phyloP scores from a whole-genome alignment of 441 rosid genomes.

The Syzygium malaccense region DNA sequence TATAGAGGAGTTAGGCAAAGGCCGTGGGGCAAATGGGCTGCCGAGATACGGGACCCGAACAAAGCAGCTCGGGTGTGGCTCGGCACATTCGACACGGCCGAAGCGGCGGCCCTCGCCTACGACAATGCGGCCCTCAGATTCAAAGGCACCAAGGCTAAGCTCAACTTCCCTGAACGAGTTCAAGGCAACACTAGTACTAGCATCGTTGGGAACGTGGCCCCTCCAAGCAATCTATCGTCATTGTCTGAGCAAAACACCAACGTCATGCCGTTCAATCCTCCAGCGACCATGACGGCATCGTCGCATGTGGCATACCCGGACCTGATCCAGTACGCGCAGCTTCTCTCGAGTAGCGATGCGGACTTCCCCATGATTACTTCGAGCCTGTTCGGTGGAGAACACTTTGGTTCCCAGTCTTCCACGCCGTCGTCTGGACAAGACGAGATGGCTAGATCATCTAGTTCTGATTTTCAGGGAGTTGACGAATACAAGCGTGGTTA shows the following conservation, averaged over 20 bases:
- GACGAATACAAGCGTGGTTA: neutral
- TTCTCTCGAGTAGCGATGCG: constrained; percentile 54
- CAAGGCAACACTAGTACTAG: neutral
- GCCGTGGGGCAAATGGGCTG: neutral
- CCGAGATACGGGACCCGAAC: neutral
- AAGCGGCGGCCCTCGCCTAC: neutral
- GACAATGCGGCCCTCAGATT: neutral
- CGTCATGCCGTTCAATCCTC: neutral
- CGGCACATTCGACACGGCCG: neutral
- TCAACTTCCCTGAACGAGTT: neutral
- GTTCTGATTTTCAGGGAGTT: neutral
- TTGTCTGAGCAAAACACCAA: neutral
- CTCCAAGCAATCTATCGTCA: neutral
- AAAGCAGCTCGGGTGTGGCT: neutral
- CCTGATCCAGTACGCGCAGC: constrained; percentile 22
- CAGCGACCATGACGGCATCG: neutral
- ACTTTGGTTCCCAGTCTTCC: constrained; percentile 19
- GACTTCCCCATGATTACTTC: constrained; percentile 52
- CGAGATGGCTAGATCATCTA: neutral
- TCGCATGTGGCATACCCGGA: neutral
- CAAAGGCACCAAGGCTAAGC: neutral
- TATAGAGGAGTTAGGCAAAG: neutral
- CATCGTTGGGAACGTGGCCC: neutral
- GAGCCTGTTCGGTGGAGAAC: constrained; percentile 38
- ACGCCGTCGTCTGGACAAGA: constrained; percentile 13